A percentile compares a stretch with the other conserved stretches of the same genome.
phyloP scores from a whole-genome alignment of 1,139 yeast species.

The Geotrichum carabidarum region DNA sequence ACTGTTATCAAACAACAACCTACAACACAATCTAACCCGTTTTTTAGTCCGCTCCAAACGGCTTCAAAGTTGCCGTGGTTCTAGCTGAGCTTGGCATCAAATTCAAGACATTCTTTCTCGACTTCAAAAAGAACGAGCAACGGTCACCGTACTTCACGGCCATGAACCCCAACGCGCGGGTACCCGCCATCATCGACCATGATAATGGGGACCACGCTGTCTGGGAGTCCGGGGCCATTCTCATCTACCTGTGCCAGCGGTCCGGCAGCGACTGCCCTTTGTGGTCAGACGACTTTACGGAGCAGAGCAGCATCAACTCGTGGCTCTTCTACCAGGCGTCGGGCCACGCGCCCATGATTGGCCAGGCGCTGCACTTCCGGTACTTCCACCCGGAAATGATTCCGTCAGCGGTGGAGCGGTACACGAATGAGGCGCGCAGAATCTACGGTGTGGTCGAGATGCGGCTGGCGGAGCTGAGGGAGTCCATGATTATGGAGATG shows the following conservation, averaged over 20 bases:
- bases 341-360: constrained; percentile 97
- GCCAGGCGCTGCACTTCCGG: constrained; percentile 91
- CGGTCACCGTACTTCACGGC: constrained; percentile 89
- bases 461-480: constrained; percentile 91
- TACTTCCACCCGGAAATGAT: constrained; percentile 85
- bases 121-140: constrained; percentile 82
- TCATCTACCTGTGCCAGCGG: constrained; percentile 67
- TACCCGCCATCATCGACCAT: constrained; percentile 91
- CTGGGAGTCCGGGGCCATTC: constrained; percentile 94
- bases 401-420: constrained; percentile 84
- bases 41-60: constrained; percentile 78
- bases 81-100: constrained; percentile 75
- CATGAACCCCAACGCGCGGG: constrained; percentile 90
- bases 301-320: constrained; percentile 79
- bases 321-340: constrained; percentile 95
- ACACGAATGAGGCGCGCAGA: constrained; percentile 87
- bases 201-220: constrained; percentile 69
- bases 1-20: not conserved
- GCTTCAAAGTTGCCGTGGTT: constrained; percentile 90
- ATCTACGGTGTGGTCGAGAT: constrained; percentile 92
- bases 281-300: constrained; percentile 75
- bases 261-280: constrained; percentile 61
- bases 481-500: constrained; percentile 81
- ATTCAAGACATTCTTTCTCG: constrained; percentile 79
- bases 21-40: not conserved